A percentile compares a stretch with the other conserved stretches of the same genome.
phyloP scores from a whole-genome alignment of 1,284 basidiomycete genomes.

The Bondarzewia mesenterica region DNA sequence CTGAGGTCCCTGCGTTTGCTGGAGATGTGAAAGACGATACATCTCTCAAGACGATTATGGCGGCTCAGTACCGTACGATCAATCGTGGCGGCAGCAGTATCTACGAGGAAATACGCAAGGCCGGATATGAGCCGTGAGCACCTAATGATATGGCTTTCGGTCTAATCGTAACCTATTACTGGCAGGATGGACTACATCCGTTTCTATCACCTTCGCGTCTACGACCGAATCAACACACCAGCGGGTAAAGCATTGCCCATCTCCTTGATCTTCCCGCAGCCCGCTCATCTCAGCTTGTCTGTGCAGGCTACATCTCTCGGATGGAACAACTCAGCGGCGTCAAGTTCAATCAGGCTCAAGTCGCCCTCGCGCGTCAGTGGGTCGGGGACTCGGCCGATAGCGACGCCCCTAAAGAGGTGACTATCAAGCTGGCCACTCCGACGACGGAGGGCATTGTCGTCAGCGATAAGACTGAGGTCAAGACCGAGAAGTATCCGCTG shows the following conservation, averaged over 20 bases:
- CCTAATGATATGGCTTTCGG: neutral
- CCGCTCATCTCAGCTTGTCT: neutral
- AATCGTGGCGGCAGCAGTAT: conserved; percentile 83
- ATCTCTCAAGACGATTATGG: conserved; percentile 76
- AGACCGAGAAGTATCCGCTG: conserved; percentile 55
- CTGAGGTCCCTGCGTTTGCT: conserved; percentile 76
- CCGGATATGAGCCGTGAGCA: conserved; percentile 75
- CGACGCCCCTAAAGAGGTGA: conserved; percentile 42
- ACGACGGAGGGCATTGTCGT: conserved; percentile 31
- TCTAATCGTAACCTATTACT: neutral
- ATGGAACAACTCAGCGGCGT: conserved; percentile 75
- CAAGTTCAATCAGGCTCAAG: conserved; percentile 78
- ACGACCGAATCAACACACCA: conserved; percentile 88
- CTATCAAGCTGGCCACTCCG: conserved; percentile 40
- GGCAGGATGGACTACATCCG: conserved; percentile 68
- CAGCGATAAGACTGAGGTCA: conserved; percentile 41
- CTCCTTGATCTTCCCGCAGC: too few relatives aligned
- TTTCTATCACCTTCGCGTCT: conserved; percentile 86
- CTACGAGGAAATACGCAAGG: conserved; percentile 74
- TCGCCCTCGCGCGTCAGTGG: conserved; percentile 81
- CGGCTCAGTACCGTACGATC: conserved; percentile 77
- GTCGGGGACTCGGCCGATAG: conserved; percentile 44
- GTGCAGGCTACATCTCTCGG: conserved; percentile 43
- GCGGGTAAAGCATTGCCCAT: conserved; percentile 29
- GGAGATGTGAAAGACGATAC: conserved; percentile 72